Conservation (phyloP, 2,329 filamentous ascomycete genomes). For the Apiospora malaysiana region DNA sequence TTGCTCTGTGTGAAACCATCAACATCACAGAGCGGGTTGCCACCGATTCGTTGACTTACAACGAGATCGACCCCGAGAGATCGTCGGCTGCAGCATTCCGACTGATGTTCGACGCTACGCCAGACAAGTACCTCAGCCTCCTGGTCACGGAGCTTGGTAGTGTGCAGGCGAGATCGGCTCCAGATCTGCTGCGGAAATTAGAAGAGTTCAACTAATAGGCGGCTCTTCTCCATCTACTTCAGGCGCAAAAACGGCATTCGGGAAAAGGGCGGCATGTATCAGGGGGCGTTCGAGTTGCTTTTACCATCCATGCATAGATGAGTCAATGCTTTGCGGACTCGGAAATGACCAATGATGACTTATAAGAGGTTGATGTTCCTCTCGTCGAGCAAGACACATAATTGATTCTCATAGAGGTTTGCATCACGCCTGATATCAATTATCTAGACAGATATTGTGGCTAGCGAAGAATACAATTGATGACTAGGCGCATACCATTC, state of each 20-base stretch:
- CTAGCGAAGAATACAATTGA: neutral
- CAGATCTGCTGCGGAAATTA: slow-evolving; percentile 63
- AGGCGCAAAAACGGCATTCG: slow-evolving; percentile 16
- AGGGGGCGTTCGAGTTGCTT: slow-evolving; percentile 8
- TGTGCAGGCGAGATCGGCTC: slow-evolving; percentile 84
- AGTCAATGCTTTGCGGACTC: neutral
- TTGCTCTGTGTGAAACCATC: slow-evolving; percentile 91
- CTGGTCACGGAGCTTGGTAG: slow-evolving; percentile 92
- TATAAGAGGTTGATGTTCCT: neutral
- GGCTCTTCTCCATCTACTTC: neutral
- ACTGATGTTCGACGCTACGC: slow-evolving; percentile 91
- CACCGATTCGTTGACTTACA: slow-evolving; percentile 90
- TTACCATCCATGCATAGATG: neutral
- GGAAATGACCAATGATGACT: neutral
- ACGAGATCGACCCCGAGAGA: slow-evolving; percentile 84
- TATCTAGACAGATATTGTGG: neutral
- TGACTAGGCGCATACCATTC: neutral
- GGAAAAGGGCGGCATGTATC: slow-evolving; percentile 15
- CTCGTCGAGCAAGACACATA: neutral
- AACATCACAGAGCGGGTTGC: slow-evolving; percentile 90
- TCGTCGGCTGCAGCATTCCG: slow-evolving; percentile 61
- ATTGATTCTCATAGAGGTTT: neutral
- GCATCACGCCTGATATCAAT: neutral
- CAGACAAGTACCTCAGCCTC: slow-evolving; percentile 83
- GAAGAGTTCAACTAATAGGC: slow-evolving; percentile 57